Conservation (phyloP, 495 filamentous ascomycete genomes). For the Aspergillus egyptiacus region DNA sequence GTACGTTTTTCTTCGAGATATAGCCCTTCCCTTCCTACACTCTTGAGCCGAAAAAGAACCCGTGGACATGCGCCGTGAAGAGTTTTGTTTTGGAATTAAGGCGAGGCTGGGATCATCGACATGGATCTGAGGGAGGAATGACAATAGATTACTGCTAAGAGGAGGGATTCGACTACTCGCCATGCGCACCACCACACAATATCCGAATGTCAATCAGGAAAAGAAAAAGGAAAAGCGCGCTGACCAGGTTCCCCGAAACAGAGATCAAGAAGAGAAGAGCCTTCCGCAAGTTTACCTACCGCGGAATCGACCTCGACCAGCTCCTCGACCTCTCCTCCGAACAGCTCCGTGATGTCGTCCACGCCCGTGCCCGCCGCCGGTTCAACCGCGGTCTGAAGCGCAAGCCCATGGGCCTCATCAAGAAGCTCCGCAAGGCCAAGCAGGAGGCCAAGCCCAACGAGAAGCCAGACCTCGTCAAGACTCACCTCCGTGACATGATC, state of each 20-base stretch:
- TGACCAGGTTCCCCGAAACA: slow-evolving; percentile 42
- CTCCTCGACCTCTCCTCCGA: slow-evolving; percentile 98
- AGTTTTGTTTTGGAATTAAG: slow-evolving; percentile 10
- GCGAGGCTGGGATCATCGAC: neutral
- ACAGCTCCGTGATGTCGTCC: slow-evolving; percentile 97
- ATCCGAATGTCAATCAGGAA: slow-evolving; percentile 1
- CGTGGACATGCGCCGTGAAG: slow-evolving; percentile 6
- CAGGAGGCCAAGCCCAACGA: slow-evolving; percentile 99
- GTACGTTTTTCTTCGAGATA: slow-evolving; percentile 44
- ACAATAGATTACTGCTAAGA: neutral
- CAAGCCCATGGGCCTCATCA: slow-evolving; percentile 99
- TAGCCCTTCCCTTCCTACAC: slow-evolving; percentile 5
- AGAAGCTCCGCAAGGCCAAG: slow-evolving; percentile 99
- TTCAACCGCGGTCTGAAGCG: slow-evolving; percentile 99
- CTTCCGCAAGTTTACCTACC: slow-evolving; percentile 99
- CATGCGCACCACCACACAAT: neutral
- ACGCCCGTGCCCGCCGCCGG: slow-evolving; percentile 94
- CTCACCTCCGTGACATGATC: slow-evolving; percentile 98
- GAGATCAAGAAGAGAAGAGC: slow-evolving; percentile 98
- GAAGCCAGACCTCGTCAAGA: slow-evolving; percentile 99
- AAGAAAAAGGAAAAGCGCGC: slow-evolving; percentile 25
- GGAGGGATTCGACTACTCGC: slow-evolving; percentile 17
- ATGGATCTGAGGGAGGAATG: slow-evolving; percentile 8
- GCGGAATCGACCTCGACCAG: slow-evolving; percentile 98
- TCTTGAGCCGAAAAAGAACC: slow-evolving; percentile 5